Evolutionary conservation across 345 rosid species (phyloP).

Genomic region (Arabidopsis arenosa): DNA sequence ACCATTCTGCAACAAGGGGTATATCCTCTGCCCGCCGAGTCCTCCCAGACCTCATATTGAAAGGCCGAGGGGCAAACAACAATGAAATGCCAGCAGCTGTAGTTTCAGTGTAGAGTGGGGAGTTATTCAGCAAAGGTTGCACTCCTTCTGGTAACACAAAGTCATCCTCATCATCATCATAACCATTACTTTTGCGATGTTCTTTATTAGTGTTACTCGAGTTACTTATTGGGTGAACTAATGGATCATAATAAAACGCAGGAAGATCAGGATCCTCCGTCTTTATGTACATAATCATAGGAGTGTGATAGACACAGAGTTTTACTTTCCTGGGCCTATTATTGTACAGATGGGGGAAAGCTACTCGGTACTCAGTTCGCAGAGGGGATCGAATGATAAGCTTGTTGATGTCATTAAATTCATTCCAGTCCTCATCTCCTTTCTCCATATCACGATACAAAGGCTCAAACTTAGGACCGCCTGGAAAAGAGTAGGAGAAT

Average conservation of each 20-base stretch:
- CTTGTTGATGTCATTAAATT: slow-evolving; percentile 98
- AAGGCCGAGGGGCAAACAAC: slow-evolving; percentile 95
- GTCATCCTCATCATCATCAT: slow-evolving; percentile 87
- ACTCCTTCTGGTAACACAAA: slow-evolving; percentile 86
- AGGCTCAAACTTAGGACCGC: slow-evolving; percentile 99
- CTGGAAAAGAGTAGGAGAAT: slow-evolving; percentile 48
- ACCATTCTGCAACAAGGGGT: slow-evolving; percentile 99
- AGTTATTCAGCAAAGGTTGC: slow-evolving; percentile 79
- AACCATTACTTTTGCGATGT: slow-evolving; percentile 68
- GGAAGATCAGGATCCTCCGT: slow-evolving; percentile 99
- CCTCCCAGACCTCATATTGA: slow-evolving; percentile 97
- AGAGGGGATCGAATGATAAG: slow-evolving; percentile 97
- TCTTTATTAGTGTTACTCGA: slow-evolving; percentile 62
- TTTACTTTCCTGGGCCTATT: slow-evolving; percentile 97
- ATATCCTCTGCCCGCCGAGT: slow-evolving; percentile 96
- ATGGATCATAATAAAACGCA: slow-evolving; percentile 96
- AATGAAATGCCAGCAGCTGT: slow-evolving; percentile 98
- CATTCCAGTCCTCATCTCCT: slow-evolving; percentile 99
- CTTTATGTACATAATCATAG: slow-evolving; percentile 98
- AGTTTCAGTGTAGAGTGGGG: slow-evolving; percentile 94
- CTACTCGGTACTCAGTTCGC: slow-evolving; percentile 94
- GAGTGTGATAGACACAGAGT: slow-evolving; percentile 90
- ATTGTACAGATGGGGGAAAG: slow-evolving; percentile 97
- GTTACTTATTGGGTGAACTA: slow-evolving; percentile 93
- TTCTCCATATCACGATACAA: slow-evolving; percentile 99